Evolutionary conservation across 768 basidiomycete genomes (phyloP).

Genomic region (Leucosporidium scottii): DNA sequence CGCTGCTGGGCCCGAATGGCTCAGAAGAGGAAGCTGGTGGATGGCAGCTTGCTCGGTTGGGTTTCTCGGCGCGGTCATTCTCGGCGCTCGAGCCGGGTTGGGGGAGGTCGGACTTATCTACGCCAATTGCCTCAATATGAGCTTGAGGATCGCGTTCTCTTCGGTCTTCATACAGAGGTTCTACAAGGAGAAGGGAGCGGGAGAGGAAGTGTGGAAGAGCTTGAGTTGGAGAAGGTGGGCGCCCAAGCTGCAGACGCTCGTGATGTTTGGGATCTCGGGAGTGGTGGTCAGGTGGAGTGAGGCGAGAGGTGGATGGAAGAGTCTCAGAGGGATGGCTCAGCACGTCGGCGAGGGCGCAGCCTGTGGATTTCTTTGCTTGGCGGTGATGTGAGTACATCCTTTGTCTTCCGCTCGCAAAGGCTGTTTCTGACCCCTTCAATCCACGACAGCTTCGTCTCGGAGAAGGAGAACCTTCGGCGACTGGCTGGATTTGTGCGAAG

Average conservation of each 20-base stretch:
- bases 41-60: constrained; percentile 68
- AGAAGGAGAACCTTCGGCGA: background rate
- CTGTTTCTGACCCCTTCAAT: background rate
- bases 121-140: constrained; percentile 38
- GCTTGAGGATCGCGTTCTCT: constrained; percentile 30
- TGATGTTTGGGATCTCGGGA: background rate
- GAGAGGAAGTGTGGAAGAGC: background rate
- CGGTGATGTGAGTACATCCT: background rate
- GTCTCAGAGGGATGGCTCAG: background rate
- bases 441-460: background rate
- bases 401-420: background rate
- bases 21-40: constrained; percentile 62
- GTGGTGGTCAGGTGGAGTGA: background rate
- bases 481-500: background rate
- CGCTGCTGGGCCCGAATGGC: constrained; percentile 59
- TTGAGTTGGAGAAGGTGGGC: background rate
- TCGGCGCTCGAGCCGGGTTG: constrained; percentile 45
- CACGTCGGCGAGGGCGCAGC: background rate
- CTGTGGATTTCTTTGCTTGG: background rate
- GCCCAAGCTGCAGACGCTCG: background rate
- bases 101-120: constrained; percentile 47
- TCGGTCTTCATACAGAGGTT: background rate
- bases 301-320: background rate
- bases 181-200: background rate
- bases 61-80: constrained; percentile 56